Evolutionary conservation across 768 basidiomycete genomes (phyloP).

Genomic region (Boletus rubropictus): DNA sequence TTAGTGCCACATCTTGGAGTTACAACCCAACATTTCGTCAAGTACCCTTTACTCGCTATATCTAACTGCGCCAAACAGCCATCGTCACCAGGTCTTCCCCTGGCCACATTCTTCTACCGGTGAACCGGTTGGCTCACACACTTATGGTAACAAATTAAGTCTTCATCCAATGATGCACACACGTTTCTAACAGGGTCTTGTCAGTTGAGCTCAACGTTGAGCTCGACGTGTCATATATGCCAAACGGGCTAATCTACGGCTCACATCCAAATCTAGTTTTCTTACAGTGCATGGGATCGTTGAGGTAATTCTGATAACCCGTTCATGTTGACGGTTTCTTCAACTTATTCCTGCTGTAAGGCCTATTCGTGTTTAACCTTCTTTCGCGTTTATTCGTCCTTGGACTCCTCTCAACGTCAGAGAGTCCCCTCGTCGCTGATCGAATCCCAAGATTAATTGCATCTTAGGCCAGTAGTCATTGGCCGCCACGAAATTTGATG

Average conservation of each 20-base stretch:
- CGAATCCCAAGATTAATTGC: not conserved
- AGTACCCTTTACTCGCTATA: constrained; percentile 15
- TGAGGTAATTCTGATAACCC: constrained; percentile 15
- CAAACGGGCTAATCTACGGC: not conserved
- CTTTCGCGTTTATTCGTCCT: not conserved
- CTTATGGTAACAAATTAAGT: not conserved
- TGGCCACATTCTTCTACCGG: not conserved
- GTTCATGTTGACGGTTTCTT: constrained; percentile 5
- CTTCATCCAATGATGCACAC: not conserved
- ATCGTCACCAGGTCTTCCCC: not conserved
- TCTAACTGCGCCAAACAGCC: constrained; percentile 2
- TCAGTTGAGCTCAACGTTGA: constrained; percentile 12
- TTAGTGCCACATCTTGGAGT: constrained; percentile 2
- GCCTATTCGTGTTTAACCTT: constrained; percentile 1
- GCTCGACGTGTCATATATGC: not conserved
- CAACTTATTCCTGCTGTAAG: constrained; percentile 11
- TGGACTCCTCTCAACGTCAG: not conserved
- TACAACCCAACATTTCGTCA: constrained; percentile 11
- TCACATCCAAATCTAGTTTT: constrained; percentile 4
- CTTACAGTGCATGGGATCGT: not conserved
- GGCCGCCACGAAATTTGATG: not conserved
- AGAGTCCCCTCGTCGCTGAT: not conserved
- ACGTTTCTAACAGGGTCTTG: not conserved
- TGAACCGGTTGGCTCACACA: not conserved
- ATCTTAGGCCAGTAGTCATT: not conserved